Conservation (phyloP, 2,329 filamentous ascomycete genomes). For the Incumbomyces lentus region DNA sequence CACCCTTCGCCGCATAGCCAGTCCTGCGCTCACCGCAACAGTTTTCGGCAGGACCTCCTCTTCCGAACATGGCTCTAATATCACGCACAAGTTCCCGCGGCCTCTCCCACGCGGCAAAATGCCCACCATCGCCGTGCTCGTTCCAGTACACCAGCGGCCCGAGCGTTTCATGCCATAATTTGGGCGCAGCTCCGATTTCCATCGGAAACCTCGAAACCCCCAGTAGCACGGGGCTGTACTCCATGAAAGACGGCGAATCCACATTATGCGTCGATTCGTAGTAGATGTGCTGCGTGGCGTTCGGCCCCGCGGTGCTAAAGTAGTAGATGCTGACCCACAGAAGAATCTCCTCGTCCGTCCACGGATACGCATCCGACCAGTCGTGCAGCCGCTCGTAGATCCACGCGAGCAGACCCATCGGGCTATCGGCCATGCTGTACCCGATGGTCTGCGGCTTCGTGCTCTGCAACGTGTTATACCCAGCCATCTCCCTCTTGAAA, state of each 20-base stretch:
- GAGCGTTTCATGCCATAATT: constrained; percentile 39
- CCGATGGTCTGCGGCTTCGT: constrained; percentile 65
- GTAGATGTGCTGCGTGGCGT: constrained; percentile 58
- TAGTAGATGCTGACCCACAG: constrained; percentile 66
- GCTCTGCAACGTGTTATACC: constrained; percentile 35
- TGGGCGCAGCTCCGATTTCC: constrained; percentile 40
- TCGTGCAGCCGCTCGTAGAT: constrained; percentile 70
- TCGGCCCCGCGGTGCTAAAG: constrained; percentile 58
- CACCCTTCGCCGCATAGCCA: neutral
- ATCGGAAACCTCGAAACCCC: constrained; percentile 42
- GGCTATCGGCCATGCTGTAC: constrained; percentile 58
- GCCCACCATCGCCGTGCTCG: constrained; percentile 38
- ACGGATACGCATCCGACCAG: constrained; percentile 62
- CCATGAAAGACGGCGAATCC: neutral
- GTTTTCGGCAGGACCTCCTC: constrained; percentile 25
- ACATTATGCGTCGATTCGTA: constrained; percentile 49
- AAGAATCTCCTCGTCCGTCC: constrained; percentile 65
- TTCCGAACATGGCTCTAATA: constrained; percentile 39
- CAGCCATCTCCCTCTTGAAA: constrained; percentile 34
- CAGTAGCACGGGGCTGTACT: constrained; percentile 34
- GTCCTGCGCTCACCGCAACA: constrained; percentile 3
- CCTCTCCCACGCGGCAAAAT: constrained; percentile 41
- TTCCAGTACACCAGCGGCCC: constrained; percentile 41
- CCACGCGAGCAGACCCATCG: constrained; percentile 62
- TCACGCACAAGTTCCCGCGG: constrained; percentile 35